Conservation (phyloP, 768 basidiomycete genomes). For the Cytidiella melzeri region DNA sequence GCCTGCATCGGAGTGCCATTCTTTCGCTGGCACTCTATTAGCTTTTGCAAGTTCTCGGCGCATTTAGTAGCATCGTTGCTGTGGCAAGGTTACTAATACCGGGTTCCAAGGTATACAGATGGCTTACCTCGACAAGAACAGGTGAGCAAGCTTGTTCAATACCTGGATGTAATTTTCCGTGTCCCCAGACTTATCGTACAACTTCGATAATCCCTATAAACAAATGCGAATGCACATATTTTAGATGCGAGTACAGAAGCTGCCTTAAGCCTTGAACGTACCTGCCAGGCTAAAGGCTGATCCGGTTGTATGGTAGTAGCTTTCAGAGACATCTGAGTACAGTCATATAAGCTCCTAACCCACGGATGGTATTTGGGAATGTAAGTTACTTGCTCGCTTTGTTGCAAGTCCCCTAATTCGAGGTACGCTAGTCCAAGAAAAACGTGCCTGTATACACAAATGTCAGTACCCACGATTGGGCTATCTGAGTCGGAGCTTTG, state of each 20-base stretch:
- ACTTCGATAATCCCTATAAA: constrained; percentile 67
- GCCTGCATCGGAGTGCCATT: constrained; percentile 61
- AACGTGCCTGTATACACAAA: constrained; percentile 66
- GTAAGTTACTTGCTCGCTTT: constrained; percentile 79
- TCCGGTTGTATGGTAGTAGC: constrained; percentile 67
- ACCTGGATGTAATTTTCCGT: constrained; percentile 54
- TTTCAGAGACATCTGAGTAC: constrained; percentile 61
- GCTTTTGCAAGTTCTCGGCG: constrained; percentile 74
- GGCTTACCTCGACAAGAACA: constrained; percentile 55
- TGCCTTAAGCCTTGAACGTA: constrained; percentile 21
- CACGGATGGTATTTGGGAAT: constrained; percentile 2
- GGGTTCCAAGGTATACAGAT: background rate
- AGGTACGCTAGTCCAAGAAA: constrained; percentile 78
- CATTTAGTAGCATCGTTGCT: constrained; percentile 76
- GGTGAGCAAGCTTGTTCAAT: constrained; percentile 49
- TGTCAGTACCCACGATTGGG: too few relatives aligned
- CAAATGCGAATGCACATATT: background rate
- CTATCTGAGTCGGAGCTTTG: too few relatives aligned
- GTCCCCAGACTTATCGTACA: constrained; percentile 58
- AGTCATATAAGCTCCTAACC: constrained; percentile 15
- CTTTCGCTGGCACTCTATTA: constrained; percentile 55
- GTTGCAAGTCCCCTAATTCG: constrained; percentile 62
- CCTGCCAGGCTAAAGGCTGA: constrained; percentile 84
- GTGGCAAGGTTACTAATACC: constrained; percentile 4
- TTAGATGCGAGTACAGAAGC: background rate